A percentile compares a stretch with the other conserved stretches of the same genome.
Evolutionary conservation across 225 moss, liverwort and hornwort genomes (phyloP).

Genomic region (Takakia lepidozioides): DNA sequence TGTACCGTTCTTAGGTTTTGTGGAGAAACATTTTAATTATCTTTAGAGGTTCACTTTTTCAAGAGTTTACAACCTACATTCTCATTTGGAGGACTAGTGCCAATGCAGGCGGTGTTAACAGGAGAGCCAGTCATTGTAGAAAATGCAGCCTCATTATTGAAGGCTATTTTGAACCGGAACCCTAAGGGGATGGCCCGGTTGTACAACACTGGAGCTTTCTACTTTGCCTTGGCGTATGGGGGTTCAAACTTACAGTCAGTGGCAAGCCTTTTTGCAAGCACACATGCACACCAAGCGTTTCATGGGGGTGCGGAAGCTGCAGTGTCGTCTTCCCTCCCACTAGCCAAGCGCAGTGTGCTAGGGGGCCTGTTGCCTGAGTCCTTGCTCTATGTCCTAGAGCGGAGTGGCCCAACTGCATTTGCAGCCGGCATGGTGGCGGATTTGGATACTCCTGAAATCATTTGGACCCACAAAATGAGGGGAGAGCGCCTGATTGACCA

Average conservation of each 20-base stretch:
- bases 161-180: conserved; percentile 70
- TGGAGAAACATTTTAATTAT: neutral
- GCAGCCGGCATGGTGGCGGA: conserved; percentile 78
- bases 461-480: conserved; percentile 94
- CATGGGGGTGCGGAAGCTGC: conserved; percentile 96
- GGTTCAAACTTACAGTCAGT: conserved; percentile 84
- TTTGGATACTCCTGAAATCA: conserved; percentile 88
- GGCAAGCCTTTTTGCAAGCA: conserved; percentile 78
- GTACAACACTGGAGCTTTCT: conserved; percentile 84
- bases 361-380: conserved; percentile 88
- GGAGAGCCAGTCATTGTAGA: conserved; percentile 90
- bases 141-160: conserved; percentile 72
- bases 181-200: conserved; percentile 92
- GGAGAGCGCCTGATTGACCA: conserved; percentile 90
- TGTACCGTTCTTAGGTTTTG: no score
- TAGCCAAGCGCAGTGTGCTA: conserved; percentile 84
- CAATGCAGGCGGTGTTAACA: conserved; percentile 62
- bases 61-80: no score
- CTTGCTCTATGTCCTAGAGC: conserved; percentile 78
- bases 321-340: conserved; percentile 83
- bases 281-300: conserved; percentile 82
- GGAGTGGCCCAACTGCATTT: conserved; percentile 77
- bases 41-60: neutral
- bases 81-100: neutral
- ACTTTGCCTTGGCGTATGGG: conserved; percentile 84